Conservation (phyloP, 352 stramenopile species). For the Phytophthora litchii region DNA sequence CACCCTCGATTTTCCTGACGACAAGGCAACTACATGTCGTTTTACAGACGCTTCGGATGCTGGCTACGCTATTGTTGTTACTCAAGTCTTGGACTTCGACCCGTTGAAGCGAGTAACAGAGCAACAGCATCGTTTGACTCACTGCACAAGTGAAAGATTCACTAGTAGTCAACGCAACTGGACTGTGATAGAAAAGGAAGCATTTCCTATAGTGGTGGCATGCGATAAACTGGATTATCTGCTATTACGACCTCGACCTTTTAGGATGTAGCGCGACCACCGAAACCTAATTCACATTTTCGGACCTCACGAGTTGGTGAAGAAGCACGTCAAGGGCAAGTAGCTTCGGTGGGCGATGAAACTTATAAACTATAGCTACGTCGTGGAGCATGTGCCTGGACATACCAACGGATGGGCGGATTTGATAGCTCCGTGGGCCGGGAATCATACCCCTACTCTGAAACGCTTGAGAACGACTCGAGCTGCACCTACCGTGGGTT, state of each 20-base stretch:
- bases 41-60: neutral
- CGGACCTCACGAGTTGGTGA: conserved; percentile 1
- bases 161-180: neutral
- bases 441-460: conserved; percentile 1
- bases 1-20: neutral
- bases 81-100: neutral
- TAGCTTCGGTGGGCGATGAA: conserved; percentile 20
- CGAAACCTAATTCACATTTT: conserved; percentile 32
- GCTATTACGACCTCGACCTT: neutral
- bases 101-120: neutral
- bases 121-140: neutral
- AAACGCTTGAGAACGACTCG: neutral
- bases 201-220: too few species aligned
- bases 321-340: conserved; percentile 14
- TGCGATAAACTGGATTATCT: neutral
- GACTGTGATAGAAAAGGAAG: neutral
- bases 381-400: conserved; percentile 18
- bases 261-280: conserved; percentile 30
- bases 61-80: neutral
- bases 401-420: conserved; percentile 13
- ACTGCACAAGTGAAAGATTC: neutral
- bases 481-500: neutral
- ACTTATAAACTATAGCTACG: conserved; percentile 19
- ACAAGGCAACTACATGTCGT: neutral
- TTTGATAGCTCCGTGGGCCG: conserved; percentile 11